Conservation (phyloP, 148 eudicot species). For the Fallopia convolvulus region DNA sequence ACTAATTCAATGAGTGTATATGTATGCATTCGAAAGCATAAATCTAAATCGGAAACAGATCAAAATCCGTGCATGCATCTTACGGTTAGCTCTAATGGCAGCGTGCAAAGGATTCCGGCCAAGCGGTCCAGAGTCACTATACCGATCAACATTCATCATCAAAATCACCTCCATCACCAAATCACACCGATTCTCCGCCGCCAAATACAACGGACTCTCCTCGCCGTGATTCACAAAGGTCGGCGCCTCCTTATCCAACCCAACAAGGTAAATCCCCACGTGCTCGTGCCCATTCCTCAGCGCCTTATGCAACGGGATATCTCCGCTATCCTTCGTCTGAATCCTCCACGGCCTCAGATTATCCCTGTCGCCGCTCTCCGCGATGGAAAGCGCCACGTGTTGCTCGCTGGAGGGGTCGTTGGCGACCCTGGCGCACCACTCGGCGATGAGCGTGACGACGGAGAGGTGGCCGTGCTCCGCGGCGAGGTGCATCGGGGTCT, state of each 20-base stretch:
- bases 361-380: neutral
- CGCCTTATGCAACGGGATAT: neutral
- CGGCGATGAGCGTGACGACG: neutral
- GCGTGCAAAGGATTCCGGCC: conserved; percentile 6
- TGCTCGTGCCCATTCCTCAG: conserved; percentile 3
- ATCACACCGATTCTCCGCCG: neutral
- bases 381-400: neutral
- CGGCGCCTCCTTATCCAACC: neutral
- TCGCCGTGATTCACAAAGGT: neutral
- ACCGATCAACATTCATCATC: neutral
- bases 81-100: neutral
- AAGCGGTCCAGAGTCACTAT: neutral
- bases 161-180: neutral
- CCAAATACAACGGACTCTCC: conserved; percentile 8
- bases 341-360: neutral
- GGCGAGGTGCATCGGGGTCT: conserved; percentile 10
- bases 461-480: conserved; percentile 2
- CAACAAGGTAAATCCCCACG: neutral
- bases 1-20: too few relatives aligned
- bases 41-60: neutral
- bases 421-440: neutral
- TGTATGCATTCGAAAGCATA: too few relatives aligned
- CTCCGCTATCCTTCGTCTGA: neutral
- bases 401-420: neutral
- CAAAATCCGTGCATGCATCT: neutral